phyloP scores from a whole-genome alignment of 2,329 filamentous ascomycete genomes.

The Ceratocystis smalleyi region DNA sequence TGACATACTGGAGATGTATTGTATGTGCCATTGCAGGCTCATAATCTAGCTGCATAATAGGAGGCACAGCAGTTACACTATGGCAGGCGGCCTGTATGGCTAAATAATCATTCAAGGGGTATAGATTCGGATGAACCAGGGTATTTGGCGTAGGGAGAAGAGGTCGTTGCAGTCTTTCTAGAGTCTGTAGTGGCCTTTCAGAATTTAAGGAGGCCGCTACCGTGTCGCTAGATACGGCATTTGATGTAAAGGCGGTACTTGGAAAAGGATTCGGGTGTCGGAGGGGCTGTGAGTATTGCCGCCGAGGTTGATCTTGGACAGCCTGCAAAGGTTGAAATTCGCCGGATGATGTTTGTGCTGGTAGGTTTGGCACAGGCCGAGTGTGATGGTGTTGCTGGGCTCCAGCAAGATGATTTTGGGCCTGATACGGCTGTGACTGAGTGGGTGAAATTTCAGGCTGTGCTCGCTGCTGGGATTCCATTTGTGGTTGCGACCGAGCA shows the following conservation, averaged over 20 bases:
- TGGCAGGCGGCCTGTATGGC: neutral
- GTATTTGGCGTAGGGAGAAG: neutral
- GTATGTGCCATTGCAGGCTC: neutral
- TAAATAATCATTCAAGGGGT: neutral
- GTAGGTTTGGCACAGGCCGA: neutral
- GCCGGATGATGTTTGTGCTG: neutral
- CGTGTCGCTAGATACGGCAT: neutral
- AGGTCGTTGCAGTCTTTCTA: neutral
- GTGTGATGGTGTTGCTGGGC: neutral
- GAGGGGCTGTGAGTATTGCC: neutral
- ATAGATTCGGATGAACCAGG: neutral
- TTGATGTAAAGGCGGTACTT: neutral
- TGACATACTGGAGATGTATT: neutral
- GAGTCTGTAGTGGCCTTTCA: neutral
- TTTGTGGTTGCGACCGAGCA: too few species aligned
- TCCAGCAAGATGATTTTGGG: neutral
- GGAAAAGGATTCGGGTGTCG: neutral
- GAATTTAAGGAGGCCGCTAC: neutral
- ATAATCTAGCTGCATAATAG: neutral
- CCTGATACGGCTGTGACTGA: neutral
- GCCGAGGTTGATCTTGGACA: too few species aligned
- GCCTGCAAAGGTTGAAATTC: neutral
- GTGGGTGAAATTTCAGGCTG: too few species aligned
- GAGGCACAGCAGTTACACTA: neutral
- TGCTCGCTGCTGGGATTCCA: too few species aligned